Evolutionary conservation across 345 rosid genomes (phyloP).

Genomic region (Euphorbia pulcherrima): DNA sequence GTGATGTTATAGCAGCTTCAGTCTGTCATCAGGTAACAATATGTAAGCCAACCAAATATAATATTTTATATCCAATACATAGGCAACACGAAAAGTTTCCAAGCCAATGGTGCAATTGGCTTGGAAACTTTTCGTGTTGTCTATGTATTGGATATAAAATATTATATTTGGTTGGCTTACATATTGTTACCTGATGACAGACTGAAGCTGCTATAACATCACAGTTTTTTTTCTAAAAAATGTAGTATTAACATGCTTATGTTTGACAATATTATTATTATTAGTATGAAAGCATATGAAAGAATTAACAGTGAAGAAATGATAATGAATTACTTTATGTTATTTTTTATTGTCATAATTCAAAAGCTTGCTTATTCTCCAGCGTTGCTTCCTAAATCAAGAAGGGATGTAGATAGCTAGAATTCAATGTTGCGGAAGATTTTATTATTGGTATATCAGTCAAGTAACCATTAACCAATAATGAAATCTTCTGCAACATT

Average conservation of each 20-base stretch:
- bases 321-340: no score
- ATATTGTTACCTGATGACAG: slow-evolving; percentile 26
- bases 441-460: no score
- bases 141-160: background rate
- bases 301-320: no score
- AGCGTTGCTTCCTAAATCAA: no score
- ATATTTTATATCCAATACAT: background rate
- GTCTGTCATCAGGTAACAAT: slow-evolving; percentile 30
- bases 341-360: no score
- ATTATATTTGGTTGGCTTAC: slow-evolving; percentile 6
- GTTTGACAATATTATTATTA: slow-evolving; percentile 1
- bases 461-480: no score
- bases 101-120: background rate
- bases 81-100: background rate
- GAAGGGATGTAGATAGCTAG: slow-evolving; percentile 78
- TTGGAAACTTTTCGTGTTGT: background rate
- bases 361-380: no score
- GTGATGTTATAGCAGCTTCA: slow-evolving; percentile 63
- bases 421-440: slow-evolving; percentile 61
- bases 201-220: slow-evolving; percentile 62
- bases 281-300: no score
- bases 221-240: slow-evolving; percentile 58
- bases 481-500: no score
- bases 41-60: slow-evolving; percentile 4
- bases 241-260: slow-evolving; percentile 39